These are phyloP conservation scores for Aspergillus spinulosporus DNA, from an alignment of 2,329 filamentous ascomycete species.

Conservation along the genomic window DNA sequence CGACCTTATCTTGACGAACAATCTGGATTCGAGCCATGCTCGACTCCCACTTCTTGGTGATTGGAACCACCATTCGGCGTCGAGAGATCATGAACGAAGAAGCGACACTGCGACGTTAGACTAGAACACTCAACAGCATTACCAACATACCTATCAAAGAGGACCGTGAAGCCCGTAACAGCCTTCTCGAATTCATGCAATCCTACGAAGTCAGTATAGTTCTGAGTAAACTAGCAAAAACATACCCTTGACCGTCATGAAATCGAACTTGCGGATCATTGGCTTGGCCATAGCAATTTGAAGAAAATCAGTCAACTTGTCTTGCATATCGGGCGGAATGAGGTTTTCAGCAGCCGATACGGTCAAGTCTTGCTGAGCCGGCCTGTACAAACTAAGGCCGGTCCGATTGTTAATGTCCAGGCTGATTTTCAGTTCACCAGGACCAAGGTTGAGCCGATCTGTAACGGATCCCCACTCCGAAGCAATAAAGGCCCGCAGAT, in stretches of 20 bases:
- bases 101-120: slow-evolving; percentile 53
- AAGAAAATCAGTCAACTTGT: slow-evolving; percentile 65
- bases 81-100: slow-evolving; percentile 77
- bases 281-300: slow-evolving; percentile 57
- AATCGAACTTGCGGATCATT: slow-evolving; percentile 72
- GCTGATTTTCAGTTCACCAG: slow-evolving; percentile 69
- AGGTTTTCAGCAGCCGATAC: slow-evolving; percentile 71
- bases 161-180: slow-evolving; percentile 75
- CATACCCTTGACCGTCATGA: slow-evolving; percentile 55
- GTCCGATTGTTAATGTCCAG: slow-evolving; percentile 64
- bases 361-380: slow-evolving; percentile 74
- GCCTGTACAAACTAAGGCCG: slow-evolving; percentile 66
- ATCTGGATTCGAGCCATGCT: slow-evolving; percentile 77
- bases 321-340: slow-evolving; percentile 61
- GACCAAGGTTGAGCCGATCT: slow-evolving; percentile 77
- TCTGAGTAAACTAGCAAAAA: background rate
- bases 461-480: slow-evolving; percentile 75
- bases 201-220: slow-evolving; percentile 47
- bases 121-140: background rate
- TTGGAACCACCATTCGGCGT: slow-evolving; percentile 83
- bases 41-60: slow-evolving; percentile 93
- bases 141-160: slow-evolving; percentile 62
- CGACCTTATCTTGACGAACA: slow-evolving; percentile 70
- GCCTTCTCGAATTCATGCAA: slow-evolving; percentile 77
- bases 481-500: slow-evolving; percentile 71